Percentiles rank a stretch among this genome's conserved stretches.
These are phyloP conservation scores for Acanthamoeba sp. DNA, from an alignment of 208 protist genomes.

Conservation along the genomic window DNA sequence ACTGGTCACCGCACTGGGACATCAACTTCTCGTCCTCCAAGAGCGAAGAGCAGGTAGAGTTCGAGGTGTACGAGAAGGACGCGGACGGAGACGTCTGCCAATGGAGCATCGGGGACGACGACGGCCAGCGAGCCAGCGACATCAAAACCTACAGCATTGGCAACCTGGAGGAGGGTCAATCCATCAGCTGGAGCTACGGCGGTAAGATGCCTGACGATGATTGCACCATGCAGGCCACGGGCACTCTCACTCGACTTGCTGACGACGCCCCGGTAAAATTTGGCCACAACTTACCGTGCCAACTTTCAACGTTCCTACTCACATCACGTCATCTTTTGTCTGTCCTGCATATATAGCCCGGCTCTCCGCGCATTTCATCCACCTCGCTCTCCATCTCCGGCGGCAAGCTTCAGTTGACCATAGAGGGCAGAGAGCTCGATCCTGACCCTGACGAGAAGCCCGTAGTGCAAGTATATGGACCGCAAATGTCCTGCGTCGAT, in stretches of 20 bases:
- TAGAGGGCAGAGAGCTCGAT: background rate
- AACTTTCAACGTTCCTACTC: too few species aligned
- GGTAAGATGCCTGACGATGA: too few species aligned
- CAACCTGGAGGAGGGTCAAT: too few species aligned
- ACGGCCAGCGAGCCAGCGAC: background rate
- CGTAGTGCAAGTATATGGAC: background rate
- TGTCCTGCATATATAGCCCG: background rate
- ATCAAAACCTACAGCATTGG: background rate
- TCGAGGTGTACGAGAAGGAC: background rate
- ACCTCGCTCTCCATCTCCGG: background rate
- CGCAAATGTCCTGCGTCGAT: background rate
- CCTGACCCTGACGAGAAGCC: constrained; percentile 1
- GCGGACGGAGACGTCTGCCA: background rate
- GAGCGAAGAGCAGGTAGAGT: background rate
- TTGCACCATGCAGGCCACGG: too few species aligned
- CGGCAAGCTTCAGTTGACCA: background rate
- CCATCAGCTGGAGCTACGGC: too few species aligned
- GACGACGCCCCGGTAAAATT: too few species aligned
- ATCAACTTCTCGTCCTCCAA: background rate
- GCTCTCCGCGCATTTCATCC: background rate
- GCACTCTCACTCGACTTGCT: too few species aligned
- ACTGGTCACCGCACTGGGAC: background rate
- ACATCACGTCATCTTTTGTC: background rate
- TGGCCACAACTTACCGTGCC: too few species aligned
- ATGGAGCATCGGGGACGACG: background rate